Base-by-base conservation (phyloP, 164 flowering plant species). In the Dillenia suffruticosa region DNA sequence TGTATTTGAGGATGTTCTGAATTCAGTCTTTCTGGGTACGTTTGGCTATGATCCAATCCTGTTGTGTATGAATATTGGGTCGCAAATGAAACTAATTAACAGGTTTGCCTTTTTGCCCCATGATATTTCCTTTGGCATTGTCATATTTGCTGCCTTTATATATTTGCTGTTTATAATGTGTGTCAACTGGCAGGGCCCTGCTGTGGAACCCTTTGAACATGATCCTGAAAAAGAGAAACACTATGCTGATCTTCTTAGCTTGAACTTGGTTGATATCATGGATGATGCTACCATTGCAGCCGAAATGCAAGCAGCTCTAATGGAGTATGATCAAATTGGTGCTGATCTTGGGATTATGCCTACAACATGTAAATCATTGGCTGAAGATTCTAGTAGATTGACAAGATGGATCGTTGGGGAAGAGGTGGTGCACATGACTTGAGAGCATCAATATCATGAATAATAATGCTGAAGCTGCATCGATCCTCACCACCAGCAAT, bases 381-480 rank as follows among this genome's bases (percentile, higher is more conserved):
- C 81, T 44, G 81, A 69, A 12, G 95, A 90, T 69, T 90, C 92
- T 7, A 84, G 90, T 67, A 76, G 74, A 74, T 59, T 90, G 66
- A 81, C 92, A 9, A 78, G 95, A 70, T 88, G 85, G 84, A 81
- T 89, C 46, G 76, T 88, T 62, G 94, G 92, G 8, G 89, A 84
- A 61, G 89, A 85, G 57, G 81, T 73, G 67, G 14, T 79, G 63
- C 77, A 65, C 44, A 74, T n/a, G n/a, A 62, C 22, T 19, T 1
- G 22, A 19, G 22, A 19, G 22, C 22, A 19, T 19, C 22, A 19
- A 19, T 19, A 19, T 19, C 22, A 19, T 19, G 22, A 19, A 1
- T 19, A 19, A 1, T 19, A 1, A 19, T 19, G 22, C 22, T 19
- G 22, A 19, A 19, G 22, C 22, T 19, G 22, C 22, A 19, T 19